Conservation (phyloP, 2,329 filamentous ascomycete genomes). For the Magnaporthiopsis poae region DNA sequence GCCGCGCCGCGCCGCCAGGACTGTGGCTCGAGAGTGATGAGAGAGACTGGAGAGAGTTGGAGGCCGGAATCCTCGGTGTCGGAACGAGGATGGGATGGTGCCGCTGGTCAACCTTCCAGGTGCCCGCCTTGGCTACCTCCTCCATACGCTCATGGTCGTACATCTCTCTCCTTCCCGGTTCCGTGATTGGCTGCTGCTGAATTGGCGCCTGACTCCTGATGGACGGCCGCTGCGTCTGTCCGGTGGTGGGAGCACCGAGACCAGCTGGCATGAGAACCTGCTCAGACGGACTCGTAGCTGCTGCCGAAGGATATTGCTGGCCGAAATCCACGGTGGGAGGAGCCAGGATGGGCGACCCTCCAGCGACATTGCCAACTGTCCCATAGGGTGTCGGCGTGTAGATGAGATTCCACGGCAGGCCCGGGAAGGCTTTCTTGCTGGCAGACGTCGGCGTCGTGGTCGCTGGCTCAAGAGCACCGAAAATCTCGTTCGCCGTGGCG, state of each 20-base stretch:
- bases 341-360: slow-evolving; percentile 1
- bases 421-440: slow-evolving; percentile 27
- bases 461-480: slow-evolving; percentile 29
- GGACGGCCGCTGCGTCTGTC: neutral
- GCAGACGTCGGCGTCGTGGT: slow-evolving; percentile 25
- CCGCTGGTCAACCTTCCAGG: slow-evolving; percentile 1
- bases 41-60: neutral
- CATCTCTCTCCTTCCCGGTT: neutral
- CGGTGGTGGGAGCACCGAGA: neutral
- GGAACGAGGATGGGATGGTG: neutral
- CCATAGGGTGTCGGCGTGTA: slow-evolving; percentile 13
- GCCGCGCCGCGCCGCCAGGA: neutral
- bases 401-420: slow-evolving; percentile 44
- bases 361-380: neutral
- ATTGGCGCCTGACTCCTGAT: neutral
- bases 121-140: slow-evolving; percentile 1
- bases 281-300: neutral
- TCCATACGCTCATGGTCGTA: slow-evolving; percentile 5
- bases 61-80: neutral
- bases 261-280: neutral
- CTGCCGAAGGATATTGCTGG: slow-evolving; percentile 2
- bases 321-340: neutral
- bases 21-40: neutral
- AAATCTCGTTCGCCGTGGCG: slow-evolving; percentile 39
- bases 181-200: neutral